Base-by-base conservation (phyloP, 441 rosid species). In the Aleurites moluccanus region DNA sequence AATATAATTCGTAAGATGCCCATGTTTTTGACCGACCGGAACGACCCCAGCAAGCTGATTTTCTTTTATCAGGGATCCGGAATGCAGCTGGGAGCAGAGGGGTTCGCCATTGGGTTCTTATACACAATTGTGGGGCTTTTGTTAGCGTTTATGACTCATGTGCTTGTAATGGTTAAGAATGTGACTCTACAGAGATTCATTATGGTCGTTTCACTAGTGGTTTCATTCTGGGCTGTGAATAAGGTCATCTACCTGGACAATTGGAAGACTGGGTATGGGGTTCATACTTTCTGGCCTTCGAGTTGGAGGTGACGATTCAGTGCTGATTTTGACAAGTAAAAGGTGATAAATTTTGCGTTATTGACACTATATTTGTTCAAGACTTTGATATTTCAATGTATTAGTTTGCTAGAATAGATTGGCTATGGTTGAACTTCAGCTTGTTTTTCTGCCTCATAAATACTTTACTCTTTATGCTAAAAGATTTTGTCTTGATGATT, bases 71-170 rank as follows among this genome's bases (percentile, higher is more conserved):
- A 91, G 78, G 99, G 97, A 14, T 89, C 98, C 0, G 96, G 98
- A 50, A 91, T 93, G 97, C 99, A 95, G 85, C 87, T 95, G 33
- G 99, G 99, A n/a, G 98, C 92, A 0, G 98, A 95, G 78, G 99
- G 99, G 18, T 93, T 95, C 1, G 92, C 96, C 0, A 88, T 95
- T 0, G 99, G 98, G 73, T 89, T 85, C 73, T 82, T 95, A 85
- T 95, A 93, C 61, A 93, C 98, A 0, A 75, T 90, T 25, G 98
- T 90, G n/a, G 99, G 99, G 44, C 55, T 95, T 74, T 73, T 95
- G 68, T 55, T 95, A 80, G 97, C 98, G 0, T 71, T 88, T 40
- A 82, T 89, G 60, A 90, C 99, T 1, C 93, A 93, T 69, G 71
- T 86, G 61, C 91, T 91, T 76, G 95, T 91, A 60, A 75, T 77